A percentile compares a stretch with the other conserved stretches of the same genome.
Evolutionary conservation across 441 rosid species (phyloP).

Genomic region (Mallotus japonicus): DNA sequence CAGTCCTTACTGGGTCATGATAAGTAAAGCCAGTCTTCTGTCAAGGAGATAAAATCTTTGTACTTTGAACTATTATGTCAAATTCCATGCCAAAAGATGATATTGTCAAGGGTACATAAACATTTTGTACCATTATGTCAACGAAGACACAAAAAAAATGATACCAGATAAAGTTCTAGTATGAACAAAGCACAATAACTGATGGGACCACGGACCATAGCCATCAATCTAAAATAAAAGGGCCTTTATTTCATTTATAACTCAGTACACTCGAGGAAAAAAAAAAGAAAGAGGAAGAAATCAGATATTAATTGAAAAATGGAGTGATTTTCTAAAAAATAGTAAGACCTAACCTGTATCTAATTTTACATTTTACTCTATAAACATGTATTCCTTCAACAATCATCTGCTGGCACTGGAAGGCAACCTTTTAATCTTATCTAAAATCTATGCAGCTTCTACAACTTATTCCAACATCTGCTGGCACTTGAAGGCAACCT

Average conservation of each 20-base stretch:
- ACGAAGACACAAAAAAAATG: background rate
- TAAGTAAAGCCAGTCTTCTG: background rate
- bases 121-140: background rate
- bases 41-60: background rate
- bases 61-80: too few species aligned
- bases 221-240: constrained; percentile 2
- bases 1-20: background rate
- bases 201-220: background rate
- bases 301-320: constrained; percentile 20
- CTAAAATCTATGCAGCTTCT: constrained; percentile 23
- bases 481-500: constrained; percentile 12
- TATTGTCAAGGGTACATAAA: background rate
- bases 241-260: constrained; percentile 30
- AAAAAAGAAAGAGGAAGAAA: background rate
- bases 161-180: background rate
- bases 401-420: constrained; percentile 15
- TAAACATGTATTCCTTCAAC: constrained; percentile 25
- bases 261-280: background rate
- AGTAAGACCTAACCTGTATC: constrained; percentile 22
- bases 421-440: constrained; percentile 12
- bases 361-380: constrained; percentile 26
- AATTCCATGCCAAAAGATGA: background rate
- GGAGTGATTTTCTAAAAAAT: constrained; percentile 22
- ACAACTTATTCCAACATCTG: constrained; percentile 19
- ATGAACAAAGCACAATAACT: background rate